These are phyloP conservation scores for Mycena galericulata DNA, from an alignment of 768 basidiomycete species.

Conservation along the genomic window DNA sequence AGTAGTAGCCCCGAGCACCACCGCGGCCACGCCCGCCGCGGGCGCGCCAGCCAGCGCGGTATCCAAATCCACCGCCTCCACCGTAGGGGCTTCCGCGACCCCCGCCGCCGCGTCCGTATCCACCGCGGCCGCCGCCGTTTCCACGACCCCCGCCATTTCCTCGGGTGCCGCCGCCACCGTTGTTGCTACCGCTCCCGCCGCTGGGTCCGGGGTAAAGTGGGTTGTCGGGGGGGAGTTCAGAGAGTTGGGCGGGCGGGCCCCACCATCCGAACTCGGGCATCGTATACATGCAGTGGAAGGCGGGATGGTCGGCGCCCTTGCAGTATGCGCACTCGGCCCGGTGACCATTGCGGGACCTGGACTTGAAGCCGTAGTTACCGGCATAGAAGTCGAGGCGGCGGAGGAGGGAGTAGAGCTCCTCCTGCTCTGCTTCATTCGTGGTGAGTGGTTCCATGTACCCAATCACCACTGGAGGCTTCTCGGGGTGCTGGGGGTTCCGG, in stretches of 20 bases:
- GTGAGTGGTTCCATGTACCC: constrained; percentile 8
- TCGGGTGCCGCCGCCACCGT: background rate
- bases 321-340: background rate
- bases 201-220: background rate
- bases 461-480: background rate
- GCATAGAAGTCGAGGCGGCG: background rate
- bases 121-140: background rate
- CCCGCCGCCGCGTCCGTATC: background rate
- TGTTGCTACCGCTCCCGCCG: background rate
- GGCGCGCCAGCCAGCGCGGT: no score
- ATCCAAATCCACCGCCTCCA: no score
- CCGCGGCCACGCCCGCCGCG: no score
- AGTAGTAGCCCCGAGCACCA: no score
- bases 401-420: background rate
- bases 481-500: background rate
- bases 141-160: background rate
- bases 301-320: constrained; percentile 14
- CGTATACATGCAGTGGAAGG: constrained; percentile 11
- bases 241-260: constrained; percentile 16
- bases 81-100: no score
- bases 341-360: background rate
- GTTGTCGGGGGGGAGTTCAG: constrained; percentile 5
- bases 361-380: background rate
- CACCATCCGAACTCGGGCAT: constrained; percentile 7
- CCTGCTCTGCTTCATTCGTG: background rate